Evolutionary conservation across 352 stramenopile genomes (phyloP).

Genomic region (Pilasporangium apinafurcum): DNA sequence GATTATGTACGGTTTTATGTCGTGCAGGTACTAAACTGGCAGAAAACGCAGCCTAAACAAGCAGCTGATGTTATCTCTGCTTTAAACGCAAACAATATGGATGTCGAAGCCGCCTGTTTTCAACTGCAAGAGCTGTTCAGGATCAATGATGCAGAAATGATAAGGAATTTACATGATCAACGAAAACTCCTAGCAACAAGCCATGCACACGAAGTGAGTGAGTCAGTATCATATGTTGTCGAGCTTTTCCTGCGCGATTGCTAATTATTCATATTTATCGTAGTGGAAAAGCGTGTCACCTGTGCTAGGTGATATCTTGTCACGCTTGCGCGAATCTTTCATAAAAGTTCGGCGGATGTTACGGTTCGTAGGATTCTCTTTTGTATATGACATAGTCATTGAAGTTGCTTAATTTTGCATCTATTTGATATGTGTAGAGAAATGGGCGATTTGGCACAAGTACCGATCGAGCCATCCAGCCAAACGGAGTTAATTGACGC

Average conservation of each 20-base stretch:
- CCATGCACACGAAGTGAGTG: slow-evolving; percentile 18
- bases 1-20: slow-evolving; percentile 6
- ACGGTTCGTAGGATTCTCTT: slow-evolving; percentile 28
- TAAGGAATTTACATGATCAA: background rate
- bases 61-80: slow-evolving; percentile 20
- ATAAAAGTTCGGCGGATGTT: slow-evolving; percentile 70
- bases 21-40: slow-evolving; percentile 21
- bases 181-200: slow-evolving; percentile 1
- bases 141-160: background rate
- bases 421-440: slow-evolving; percentile 15
- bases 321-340: slow-evolving; percentile 69
- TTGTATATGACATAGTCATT: background rate
- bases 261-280: background rate
- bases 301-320: slow-evolving; percentile 31
- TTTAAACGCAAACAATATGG: slow-evolving; percentile 26
- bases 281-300: slow-evolving; percentile 41
- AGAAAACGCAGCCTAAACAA: slow-evolving; percentile 22
- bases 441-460: slow-evolving; percentile 87
- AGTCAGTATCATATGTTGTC: background rate
- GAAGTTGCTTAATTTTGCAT: background rate
- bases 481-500: slow-evolving; percentile 92
- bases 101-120: slow-evolving; percentile 19
- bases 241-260: background rate
- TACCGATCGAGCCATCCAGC: slow-evolving; percentile 90
- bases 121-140: slow-evolving; percentile 6